phyloP scores from a whole-genome alignment of 768 basidiomycete species.

The Tricholoma terreum region DNA sequence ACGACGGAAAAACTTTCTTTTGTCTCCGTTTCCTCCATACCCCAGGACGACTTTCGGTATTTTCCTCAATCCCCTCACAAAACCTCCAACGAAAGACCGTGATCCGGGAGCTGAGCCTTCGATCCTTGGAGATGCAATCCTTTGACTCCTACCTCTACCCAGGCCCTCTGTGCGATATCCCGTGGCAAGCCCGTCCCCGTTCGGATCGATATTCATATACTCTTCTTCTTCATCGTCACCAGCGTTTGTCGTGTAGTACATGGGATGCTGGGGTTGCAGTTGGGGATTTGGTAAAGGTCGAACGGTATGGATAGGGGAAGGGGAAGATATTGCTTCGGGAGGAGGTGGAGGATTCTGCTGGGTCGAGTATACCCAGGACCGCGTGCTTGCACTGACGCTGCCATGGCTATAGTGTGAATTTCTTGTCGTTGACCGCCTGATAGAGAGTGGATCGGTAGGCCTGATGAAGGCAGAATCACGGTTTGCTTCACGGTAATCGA shows the following conservation, averaged over 20 bases:
- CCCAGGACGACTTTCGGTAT: constrained; percentile 32
- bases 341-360: constrained; percentile 31
- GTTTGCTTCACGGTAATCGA: constrained; percentile 8
- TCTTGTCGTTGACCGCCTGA: constrained; percentile 17
- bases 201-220: constrained; percentile 25
- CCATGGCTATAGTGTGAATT: constrained; percentile 19
- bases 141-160: constrained; percentile 11
- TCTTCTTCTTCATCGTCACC: constrained; percentile 30
- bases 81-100: constrained; percentile 34
- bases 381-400: constrained; percentile 26
- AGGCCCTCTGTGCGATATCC: constrained; percentile 15
- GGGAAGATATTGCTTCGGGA: constrained; percentile 9
- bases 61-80: constrained; percentile 33
- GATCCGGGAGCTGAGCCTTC: constrained; percentile 11
- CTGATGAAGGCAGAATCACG: constrained; percentile 14
- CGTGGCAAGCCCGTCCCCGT: constrained; percentile 11
- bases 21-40: constrained; percentile 22
- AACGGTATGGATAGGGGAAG: constrained; percentile 23
- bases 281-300: constrained; percentile 32
- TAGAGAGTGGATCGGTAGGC: background rate
- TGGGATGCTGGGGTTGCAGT: constrained; percentile 10
- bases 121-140: background rate
- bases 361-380: constrained; percentile 37
- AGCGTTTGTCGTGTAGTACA: constrained; percentile 17
- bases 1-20: constrained; percentile 17